phyloP scores from a whole-genome alignment of 2,329 filamentous ascomycete genomes.

The Colletotrichum falcatum region DNA sequence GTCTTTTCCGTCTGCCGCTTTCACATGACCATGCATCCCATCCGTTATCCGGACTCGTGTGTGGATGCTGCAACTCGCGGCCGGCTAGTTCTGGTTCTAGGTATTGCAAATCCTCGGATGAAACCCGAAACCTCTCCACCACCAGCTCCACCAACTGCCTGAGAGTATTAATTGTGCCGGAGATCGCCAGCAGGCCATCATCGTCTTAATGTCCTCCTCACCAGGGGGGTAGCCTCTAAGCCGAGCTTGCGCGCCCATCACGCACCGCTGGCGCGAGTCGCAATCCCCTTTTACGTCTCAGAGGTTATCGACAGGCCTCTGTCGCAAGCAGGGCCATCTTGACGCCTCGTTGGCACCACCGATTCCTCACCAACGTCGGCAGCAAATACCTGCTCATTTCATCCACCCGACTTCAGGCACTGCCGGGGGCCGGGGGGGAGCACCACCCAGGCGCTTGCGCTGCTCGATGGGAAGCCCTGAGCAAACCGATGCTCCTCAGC shows the following conservation, averaged over 20 bases:
- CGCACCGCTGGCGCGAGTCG: constrained; percentile 1
- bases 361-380: constrained; percentile 29
- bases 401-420: constrained; percentile 7
- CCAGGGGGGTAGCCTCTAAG: constrained; percentile 2
- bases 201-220: constrained; percentile 2
- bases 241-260: constrained; percentile 2
- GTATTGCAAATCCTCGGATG: constrained; percentile 34
- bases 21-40: background rate
- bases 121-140: constrained; percentile 29
- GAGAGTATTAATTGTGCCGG: constrained; percentile 19
- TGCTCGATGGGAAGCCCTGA: constrained; percentile 3
- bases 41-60: constrained; percentile 14
- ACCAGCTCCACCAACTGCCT: constrained; percentile 15
- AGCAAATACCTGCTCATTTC: constrained; percentile 4
- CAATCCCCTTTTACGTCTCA: constrained; percentile 23
- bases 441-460: background rate
- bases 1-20: constrained; percentile 6
- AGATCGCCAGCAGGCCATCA: constrained; percentile 20
- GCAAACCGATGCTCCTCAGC: constrained; percentile 20
- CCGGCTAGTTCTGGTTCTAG: background rate
- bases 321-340: constrained; percentile 29
- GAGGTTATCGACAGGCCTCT: constrained; percentile 24
- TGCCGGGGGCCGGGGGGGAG: background rate
- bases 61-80: constrained; percentile 15
- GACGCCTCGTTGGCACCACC: constrained; percentile 23